phyloP scores from a whole-genome alignment of 2,329 filamentous ascomycete genomes.

The Aspergillus aculeatus region DNA sequence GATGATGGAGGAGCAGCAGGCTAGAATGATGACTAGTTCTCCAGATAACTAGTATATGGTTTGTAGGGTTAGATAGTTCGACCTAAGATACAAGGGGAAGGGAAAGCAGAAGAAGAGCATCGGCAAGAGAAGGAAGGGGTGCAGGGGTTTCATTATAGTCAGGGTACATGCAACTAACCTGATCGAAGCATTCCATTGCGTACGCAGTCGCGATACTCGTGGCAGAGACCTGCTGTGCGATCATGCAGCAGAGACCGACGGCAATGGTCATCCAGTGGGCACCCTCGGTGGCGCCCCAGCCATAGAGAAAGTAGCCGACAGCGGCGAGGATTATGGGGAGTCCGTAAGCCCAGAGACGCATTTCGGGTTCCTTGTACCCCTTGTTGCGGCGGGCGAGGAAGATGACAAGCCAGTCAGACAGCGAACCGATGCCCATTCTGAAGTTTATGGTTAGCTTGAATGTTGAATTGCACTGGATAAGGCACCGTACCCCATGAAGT shows the following conservation, averaged over 20 bases:
- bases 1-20: conserved; percentile 35
- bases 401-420: conserved; percentile 34
- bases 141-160: not conserved
- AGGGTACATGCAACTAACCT: conserved; percentile 18
- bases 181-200: conserved; percentile 44
- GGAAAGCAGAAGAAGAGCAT: not conserved
- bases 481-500: conserved; percentile 28
- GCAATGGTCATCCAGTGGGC: conserved; percentile 38
- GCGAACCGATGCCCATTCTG: conserved; percentile 45
- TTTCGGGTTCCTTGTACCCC: conserved; percentile 39
- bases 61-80: not conserved
- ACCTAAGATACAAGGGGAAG: not conserved
- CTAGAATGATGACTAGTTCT: conserved; percentile 39
- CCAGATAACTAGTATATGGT: conserved; percentile 31
- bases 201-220: conserved; percentile 43
- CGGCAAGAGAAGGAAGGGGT: not conserved
- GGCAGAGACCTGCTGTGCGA: conserved; percentile 42
- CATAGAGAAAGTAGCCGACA: conserved; percentile 40
- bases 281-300: conserved; percentile 38
- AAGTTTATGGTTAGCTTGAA: not conserved
- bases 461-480: not conserved
- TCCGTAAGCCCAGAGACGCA: conserved; percentile 39
- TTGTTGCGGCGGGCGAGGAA: conserved; percentile 35
- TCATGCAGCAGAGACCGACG: conserved; percentile 39
- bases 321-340: conserved; percentile 34